Conservation (phyloP, 202 grass and related monocot genomes). For the Musa balbisiana region DNA sequence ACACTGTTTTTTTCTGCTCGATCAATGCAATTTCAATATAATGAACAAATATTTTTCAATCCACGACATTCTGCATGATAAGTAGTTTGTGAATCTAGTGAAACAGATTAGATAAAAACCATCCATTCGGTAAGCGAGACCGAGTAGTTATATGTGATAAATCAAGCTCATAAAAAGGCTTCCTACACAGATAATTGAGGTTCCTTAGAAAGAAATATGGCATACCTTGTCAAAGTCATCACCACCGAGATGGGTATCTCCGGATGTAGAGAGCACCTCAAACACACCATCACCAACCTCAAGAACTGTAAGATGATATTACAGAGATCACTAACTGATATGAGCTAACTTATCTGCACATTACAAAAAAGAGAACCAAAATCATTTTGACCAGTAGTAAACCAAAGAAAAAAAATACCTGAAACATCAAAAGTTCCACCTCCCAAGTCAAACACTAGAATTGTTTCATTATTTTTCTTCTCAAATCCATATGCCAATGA, state of each 20-base stretch:
- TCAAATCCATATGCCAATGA: slow-evolving; percentile 92
- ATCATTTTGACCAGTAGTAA: not conserved
- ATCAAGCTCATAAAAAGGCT: too few species aligned
- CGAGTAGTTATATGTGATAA: too few species aligned
- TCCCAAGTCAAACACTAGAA: slow-evolving; percentile 90
- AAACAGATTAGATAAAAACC: too few species aligned
- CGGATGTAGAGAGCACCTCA: slow-evolving; percentile 21
- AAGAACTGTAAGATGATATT: slow-evolving; percentile 14
- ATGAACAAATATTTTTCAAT: too few species aligned
- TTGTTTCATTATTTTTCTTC: slow-evolving; percentile 97
- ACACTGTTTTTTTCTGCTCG: too few species aligned
- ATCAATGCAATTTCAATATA: too few species aligned
- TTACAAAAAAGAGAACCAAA: not conserved
- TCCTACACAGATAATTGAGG: not conserved
- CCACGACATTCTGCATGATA: too few species aligned
- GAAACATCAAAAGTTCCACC: slow-evolving; percentile 97
- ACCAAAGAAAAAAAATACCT: slow-evolving; percentile 33
- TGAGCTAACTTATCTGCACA: not conserved
- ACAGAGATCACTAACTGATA: not conserved
- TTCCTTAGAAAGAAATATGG: not conserved
- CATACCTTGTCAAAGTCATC: slow-evolving; percentile 21
- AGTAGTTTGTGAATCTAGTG: too few species aligned
- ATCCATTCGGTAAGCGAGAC: too few species aligned
- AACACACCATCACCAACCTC: slow-evolving; percentile 21
- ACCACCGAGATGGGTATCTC: slow-evolving; percentile 22